Conservation (phyloP, 2,329 filamentous ascomycete species). For the Fusarium sp. region DNA sequence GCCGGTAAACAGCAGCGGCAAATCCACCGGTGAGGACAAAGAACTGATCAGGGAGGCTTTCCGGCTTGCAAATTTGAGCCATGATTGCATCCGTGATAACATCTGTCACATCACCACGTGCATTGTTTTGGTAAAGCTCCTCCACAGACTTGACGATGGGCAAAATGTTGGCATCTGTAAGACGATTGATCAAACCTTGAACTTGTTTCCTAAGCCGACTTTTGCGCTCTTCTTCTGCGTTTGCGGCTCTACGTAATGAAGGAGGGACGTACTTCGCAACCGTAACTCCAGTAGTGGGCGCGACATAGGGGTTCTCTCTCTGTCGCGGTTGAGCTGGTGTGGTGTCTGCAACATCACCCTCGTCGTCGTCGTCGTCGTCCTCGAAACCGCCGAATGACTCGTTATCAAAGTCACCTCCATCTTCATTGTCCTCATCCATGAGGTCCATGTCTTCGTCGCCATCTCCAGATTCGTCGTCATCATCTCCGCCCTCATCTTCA, state of each 20-base stretch:
- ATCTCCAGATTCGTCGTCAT: conserved; percentile 8
- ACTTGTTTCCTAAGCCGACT: conserved; percentile 78
- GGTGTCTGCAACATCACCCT: conserved; percentile 41
- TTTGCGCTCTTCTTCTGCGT: conserved; percentile 72
- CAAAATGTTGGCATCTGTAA: conserved; percentile 90
- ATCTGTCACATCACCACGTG: conserved; percentile 88
- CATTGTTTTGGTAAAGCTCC: conserved; percentile 81
- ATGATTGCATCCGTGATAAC: conserved; percentile 81
- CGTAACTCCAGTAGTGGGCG: conserved; percentile 64
- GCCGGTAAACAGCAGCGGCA: conserved; percentile 85
- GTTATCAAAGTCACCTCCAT: conserved; percentile 44
- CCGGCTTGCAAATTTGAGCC: conserved; percentile 80
- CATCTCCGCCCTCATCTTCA: conserved; percentile 29
- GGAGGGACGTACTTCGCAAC: conserved; percentile 87
- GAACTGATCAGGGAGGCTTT: conserved; percentile 85
- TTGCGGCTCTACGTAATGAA: conserved; percentile 73
- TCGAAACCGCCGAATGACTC: conserved; percentile 54
- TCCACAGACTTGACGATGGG: conserved; percentile 86
- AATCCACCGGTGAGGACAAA: conserved; percentile 92
- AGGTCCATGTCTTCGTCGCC: conserved; percentile 41
- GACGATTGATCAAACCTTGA: conserved; percentile 89
- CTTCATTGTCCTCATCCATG: conserved; percentile 39
- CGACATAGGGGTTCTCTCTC: conserved; percentile 89
- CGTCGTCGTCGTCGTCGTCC: conserved; percentile 40
- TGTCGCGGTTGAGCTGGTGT: conserved; percentile 55